Base-by-base conservation (phyloP, 768 basidiomycete species). In the Mycena kentingensis region DNA sequence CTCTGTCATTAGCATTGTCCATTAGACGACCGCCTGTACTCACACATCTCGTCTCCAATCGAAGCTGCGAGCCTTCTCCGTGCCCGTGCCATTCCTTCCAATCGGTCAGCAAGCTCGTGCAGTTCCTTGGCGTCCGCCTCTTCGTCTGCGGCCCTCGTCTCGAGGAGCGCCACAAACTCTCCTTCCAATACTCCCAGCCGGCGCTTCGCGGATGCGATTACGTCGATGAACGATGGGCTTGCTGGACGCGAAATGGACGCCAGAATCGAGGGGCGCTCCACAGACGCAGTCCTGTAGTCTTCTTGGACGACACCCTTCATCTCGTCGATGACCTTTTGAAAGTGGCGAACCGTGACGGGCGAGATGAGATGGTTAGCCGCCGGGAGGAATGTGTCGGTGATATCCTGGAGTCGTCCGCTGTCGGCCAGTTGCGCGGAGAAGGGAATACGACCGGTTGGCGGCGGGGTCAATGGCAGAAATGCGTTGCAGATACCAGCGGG, bases 401-500 rank as follows among this genome's bases (percentile, higher is more conserved):
- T 49, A 43, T 26, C 27, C 24, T 32, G 15, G 26, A 11, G 55
- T 42, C 55, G 53, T 36, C 43, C 46, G 27, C 16, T 27, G 51
- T 43, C 24, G 24, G 31, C 19, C 3, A 58, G 57, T 36, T 47
- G 39, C 28, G 37, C 13, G 25, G 47, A 52, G 32, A 22, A 52
- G 15, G 52, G 54, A 22, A 59, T 56, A 27, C 52, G 55, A 21
- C 35, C 60, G 26, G 61, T 54, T 15, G 52, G 56, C 34, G 63
- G 63, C 21, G 63, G 63, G 5, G 63, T 65, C 24, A 61, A 53
- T 19, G 61, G 63, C 18, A 59, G 51, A 28, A 46, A 48, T 32
- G 37, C 21, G 18, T 52, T 51, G 47, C 38, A 37, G 39, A 41
- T 47, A 13, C 25, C 38, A 35, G 24, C 16, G 35, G 19, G 32